These are phyloP conservation scores for Fusarium annulatum DNA, from an alignment of 2,329 filamentous ascomycete genomes.

Conservation along the genomic window DNA sequence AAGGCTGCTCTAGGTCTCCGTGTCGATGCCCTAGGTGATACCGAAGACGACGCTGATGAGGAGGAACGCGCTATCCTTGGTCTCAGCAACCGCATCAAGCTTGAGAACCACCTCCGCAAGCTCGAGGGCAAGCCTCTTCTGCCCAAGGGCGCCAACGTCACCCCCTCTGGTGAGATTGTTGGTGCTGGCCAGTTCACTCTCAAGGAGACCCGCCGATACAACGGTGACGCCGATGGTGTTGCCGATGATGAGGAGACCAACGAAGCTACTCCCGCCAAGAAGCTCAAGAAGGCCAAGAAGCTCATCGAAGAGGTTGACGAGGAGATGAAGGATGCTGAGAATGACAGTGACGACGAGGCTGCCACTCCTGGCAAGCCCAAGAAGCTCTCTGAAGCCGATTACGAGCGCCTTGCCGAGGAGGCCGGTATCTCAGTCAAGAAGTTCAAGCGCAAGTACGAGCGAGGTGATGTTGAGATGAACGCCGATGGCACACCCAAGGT, in stretches of 20 bases:
- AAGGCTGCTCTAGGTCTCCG: conserved; percentile 94
- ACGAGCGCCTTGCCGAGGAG: conserved; percentile 69
- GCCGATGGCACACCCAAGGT: conserved; percentile 73
- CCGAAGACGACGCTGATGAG: conserved; percentile 79
- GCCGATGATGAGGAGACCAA: conserved; percentile 68
- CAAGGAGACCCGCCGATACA: conserved; percentile 95
- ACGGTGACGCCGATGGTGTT: conserved; percentile 90
- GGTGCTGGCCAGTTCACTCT: conserved; percentile 85
- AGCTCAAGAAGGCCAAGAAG: conserved; percentile 56
- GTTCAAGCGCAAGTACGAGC: conserved; percentile 82
- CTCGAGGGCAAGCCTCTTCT: conserved; percentile 92
- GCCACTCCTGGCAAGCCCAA: conserved; percentile 51
- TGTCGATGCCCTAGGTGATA: conserved; percentile 77
- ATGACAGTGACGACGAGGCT: conserved; percentile 50
- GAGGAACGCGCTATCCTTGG: conserved; percentile 89
- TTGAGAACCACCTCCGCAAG: conserved; percentile 79
- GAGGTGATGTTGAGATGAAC: conserved; percentile 76
- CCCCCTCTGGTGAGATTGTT: conserved; percentile 74
- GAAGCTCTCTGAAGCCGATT: conserved; percentile 67
- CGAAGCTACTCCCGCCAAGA: conserved; percentile 49
- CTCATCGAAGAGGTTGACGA: conserved; percentile 56
- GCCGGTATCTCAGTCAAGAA: conserved; percentile 78
- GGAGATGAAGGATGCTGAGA: conserved; percentile 58
- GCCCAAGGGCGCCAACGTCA: conserved; percentile 79
- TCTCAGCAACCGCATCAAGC: conserved; percentile 74